Evolutionary conservation across 371 early-diverging fungal species (phyloP).

Genomic region (Scutellospora calospora): DNA sequence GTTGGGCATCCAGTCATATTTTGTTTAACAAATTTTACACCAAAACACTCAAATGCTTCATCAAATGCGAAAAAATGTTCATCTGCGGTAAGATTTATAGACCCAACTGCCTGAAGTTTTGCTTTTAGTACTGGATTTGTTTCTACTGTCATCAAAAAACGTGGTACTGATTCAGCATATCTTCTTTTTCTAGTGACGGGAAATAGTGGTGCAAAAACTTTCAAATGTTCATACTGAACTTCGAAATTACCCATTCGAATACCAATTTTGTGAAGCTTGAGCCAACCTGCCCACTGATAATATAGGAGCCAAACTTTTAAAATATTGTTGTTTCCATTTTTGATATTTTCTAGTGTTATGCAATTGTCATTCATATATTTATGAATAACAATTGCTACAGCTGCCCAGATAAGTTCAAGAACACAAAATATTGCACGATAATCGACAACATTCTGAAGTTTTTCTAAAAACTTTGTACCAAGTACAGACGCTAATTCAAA

Average conservation of each 20-base stretch:
- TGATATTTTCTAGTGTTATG: not conserved
- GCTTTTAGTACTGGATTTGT: not conserved
- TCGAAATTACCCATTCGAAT: not conserved
- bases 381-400: not conserved
- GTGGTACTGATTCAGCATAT: not conserved
- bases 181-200: not conserved
- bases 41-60: slow-evolving; percentile 27
- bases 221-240: not conserved
- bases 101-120: not conserved
- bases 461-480: not conserved
- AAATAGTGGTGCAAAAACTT: not conserved
- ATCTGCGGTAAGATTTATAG: not conserved
- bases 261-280: not conserved
- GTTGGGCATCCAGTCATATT: slow-evolving; percentile 13
- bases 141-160: not conserved
- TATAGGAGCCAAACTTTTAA: not conserved
- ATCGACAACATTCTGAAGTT: slow-evolving; percentile 8
- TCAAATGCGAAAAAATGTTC: slow-evolving; percentile 26
- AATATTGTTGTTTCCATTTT: not conserved
- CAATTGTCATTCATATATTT: not conserved
- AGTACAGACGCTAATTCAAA: not conserved
- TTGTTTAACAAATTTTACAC: slow-evolving; percentile 23
- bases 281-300: not conserved
- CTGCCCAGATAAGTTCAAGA: slow-evolving; percentile 26
- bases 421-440: slow-evolving; percentile 3